phyloP scores from a whole-genome alignment of 2,329 filamentous ascomycete species.

The Aspergillus udagawae region DNA sequence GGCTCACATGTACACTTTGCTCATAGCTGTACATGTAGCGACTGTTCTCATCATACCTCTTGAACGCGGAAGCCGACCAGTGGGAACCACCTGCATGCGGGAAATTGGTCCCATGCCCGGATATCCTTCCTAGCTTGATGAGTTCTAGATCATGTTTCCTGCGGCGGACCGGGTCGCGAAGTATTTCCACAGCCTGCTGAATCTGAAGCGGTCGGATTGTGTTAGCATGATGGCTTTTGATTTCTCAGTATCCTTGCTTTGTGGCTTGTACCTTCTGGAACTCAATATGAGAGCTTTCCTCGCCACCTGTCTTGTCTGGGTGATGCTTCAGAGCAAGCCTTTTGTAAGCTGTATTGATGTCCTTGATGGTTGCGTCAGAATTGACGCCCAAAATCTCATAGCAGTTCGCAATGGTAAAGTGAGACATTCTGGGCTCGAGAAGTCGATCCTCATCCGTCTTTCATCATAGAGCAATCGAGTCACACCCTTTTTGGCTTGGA shows the following conservation, averaged over 20 bases:
- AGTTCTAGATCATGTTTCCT: slow-evolving; percentile 20
- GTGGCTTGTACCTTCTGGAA: slow-evolving; percentile 22
- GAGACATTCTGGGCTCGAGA: slow-evolving; percentile 7
- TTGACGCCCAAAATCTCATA: slow-evolving; percentile 28
- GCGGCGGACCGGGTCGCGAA: slow-evolving; percentile 26
- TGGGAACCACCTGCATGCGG: neutral
- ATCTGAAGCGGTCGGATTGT: slow-evolving; percentile 20
- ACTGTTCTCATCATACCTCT: slow-evolving; percentile 2
- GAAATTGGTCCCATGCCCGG: neutral
- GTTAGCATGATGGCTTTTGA: neutral
- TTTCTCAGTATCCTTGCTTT: neutral
- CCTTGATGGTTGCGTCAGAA: slow-evolving; percentile 21
- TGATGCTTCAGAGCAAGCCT: slow-evolving; percentile 31
- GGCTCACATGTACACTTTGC: slow-evolving; percentile 29
- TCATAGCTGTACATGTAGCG: slow-evolving; percentile 28
- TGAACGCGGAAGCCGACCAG: neutral
- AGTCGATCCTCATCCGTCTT: neutral
- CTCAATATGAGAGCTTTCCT: slow-evolving; percentile 4
- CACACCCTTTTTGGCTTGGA: neutral
- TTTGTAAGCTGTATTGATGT: slow-evolving; percentile 34
- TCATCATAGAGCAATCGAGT: neutral
- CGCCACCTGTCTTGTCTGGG: slow-evolving; percentile 28
- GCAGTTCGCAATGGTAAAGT: slow-evolving; percentile 11
- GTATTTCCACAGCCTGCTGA: slow-evolving; percentile 29
- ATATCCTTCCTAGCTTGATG: neutral